Conservation (phyloP, 1,284 basidiomycete genomes). For the Sparassis latifolia region DNA sequence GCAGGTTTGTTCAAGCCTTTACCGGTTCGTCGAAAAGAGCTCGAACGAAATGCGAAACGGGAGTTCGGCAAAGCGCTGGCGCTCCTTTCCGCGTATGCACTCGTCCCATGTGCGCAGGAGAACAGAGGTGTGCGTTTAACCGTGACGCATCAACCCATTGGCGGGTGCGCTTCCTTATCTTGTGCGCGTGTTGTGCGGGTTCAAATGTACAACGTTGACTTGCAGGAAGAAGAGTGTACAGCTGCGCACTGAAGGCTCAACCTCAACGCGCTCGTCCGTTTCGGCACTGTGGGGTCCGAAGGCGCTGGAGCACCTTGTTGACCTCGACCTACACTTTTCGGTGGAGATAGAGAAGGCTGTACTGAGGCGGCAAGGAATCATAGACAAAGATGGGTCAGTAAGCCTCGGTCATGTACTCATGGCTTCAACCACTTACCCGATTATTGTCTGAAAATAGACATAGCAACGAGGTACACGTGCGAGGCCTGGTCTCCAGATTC, state of each 20-base stretch:
- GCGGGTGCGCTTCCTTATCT: constrained; percentile 49
- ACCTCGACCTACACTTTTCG: constrained; percentile 66
- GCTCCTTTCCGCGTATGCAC: constrained; percentile 84
- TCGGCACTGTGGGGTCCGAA: constrained; percentile 84
- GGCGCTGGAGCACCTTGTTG: constrained; percentile 67
- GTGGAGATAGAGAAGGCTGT: constrained; percentile 58
- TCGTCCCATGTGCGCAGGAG: constrained; percentile 66
- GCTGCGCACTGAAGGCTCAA: constrained; percentile 66
- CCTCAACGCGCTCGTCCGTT: constrained; percentile 61
- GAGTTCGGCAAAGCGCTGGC: constrained; percentile 85
- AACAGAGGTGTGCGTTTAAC: constrained; percentile 63
- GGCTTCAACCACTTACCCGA: not conserved
- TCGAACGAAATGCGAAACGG: constrained; percentile 85
- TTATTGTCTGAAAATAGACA: constrained; percentile 1
- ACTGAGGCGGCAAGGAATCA: constrained; percentile 25
- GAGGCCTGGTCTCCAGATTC: constrained; percentile 80
- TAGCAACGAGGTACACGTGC: constrained; percentile 48
- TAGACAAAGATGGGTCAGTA: constrained; percentile 20
- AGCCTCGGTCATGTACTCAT: not conserved
- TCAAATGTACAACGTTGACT: not conserved
- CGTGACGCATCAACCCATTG: constrained; percentile 69
- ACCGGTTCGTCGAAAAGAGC: constrained; percentile 89
- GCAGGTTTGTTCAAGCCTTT: constrained; percentile 74
- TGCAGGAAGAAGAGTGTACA: constrained; percentile 66
- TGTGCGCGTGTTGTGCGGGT: not conserved